phyloP scores from a whole-genome alignment of 257 asterid genomes.

The Lithospermum erythrorhizon region DNA sequence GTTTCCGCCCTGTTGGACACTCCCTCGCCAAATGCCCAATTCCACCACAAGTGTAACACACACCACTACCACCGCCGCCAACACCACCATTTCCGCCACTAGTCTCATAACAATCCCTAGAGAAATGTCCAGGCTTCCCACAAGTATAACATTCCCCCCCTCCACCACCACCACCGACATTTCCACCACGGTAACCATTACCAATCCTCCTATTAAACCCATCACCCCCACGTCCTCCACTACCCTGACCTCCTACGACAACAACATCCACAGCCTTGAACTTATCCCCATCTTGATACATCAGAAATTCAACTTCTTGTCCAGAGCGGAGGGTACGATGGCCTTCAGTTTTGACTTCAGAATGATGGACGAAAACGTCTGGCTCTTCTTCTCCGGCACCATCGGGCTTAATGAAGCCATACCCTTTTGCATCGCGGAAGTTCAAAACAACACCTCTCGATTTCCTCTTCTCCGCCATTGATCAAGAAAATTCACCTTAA shows the following conservation, averaged over 20 bases:
- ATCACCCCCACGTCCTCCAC: slow-evolving; percentile 14
- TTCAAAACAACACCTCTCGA: background rate
- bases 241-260: slow-evolving; percentile 19
- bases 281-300: slow-evolving; percentile 23
- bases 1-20: slow-evolving; percentile 27
- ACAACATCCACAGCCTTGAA: slow-evolving; percentile 37
- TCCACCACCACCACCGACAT: slow-evolving; percentile 10
- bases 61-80: slow-evolving; percentile 12
- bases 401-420: slow-evolving; percentile 73
- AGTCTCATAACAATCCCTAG: slow-evolving; percentile 21
- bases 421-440: slow-evolving; percentile 61
- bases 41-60: slow-evolving; percentile 55
- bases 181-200: slow-evolving; percentile 5
- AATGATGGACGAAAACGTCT: slow-evolving; percentile 77
- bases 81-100: slow-evolving; percentile 2
- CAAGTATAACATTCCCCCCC: slow-evolving; percentile 30
- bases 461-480: background rate
- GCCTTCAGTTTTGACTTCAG: slow-evolving; percentile 16
- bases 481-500: background rate
- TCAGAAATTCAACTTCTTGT: slow-evolving; percentile 9
- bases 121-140: slow-evolving; percentile 28
- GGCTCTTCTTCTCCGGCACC: slow-evolving; percentile 33
- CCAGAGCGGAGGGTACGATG: background rate
- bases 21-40: slow-evolving; percentile 52
- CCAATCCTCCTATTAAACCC: slow-evolving; percentile 30